Base-by-base conservation (phyloP, 1,139 yeast genomes). In the Pichia inconspicua region DNA sequence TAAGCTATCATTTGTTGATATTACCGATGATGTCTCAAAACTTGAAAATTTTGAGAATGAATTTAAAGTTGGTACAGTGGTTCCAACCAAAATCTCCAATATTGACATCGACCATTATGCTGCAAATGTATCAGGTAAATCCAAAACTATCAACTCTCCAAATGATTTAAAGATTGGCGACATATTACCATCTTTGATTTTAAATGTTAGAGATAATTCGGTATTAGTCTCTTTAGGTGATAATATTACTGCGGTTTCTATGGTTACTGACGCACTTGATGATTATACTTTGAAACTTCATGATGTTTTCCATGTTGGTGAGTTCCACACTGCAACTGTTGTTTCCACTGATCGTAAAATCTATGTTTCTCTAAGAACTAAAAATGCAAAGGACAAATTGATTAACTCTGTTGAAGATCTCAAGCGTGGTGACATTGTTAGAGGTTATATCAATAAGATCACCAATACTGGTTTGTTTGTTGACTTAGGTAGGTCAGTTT, bases 401-500 rank as follows among this genome's bases (percentile, higher is more conserved):
- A 72, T 86, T 47, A 63, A 64, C 25, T 61, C 79, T 2, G 62
- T 71, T 45, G 67, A 69, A n/a, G 92, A 86, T 55, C 62, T 90
- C 52, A 68, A 71, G 45, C 73, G 77, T 53, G 96, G 95, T 31
- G 83, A 80, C 50, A 72, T 86, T 58, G 80, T 89, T 37, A 78
- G 81, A 55, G 97, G 96, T 17, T 84, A 82, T 58, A 78, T 92
- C 48, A 84, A 82, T 62, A 82, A 82, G 54, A 75, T 89, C 44
- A 78, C 85, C 19, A 81, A 83, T 57, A 78, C 80, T 51, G 97
- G 97, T 65, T 66, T 90, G 34, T 87, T 84, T 61, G 83, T 92
- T 43, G 74, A 87, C 25, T 70, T 92, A 53, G 90, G 95, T 34
- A 76, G 87, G 56, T 70, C 75, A 1, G 72, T 86, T 28, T 78